A percentile compares a stretch with the other conserved stretches of the same genome.
Conservation (phyloP, 345 rosid species). For the Chamaenerion angustifolium region DNA sequence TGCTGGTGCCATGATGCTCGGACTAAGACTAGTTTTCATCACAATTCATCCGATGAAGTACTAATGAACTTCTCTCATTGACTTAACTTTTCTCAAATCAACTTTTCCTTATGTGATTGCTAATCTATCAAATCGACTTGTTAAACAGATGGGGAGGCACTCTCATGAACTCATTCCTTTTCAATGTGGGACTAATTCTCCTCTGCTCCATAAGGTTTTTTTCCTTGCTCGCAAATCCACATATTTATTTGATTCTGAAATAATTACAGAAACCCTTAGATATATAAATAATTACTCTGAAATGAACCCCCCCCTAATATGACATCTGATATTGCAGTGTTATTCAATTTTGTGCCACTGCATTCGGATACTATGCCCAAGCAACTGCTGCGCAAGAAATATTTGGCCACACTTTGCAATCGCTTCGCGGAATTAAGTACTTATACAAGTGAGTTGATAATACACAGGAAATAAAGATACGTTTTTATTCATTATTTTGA, state of each 20-base stretch:
- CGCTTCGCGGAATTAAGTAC: constrained; percentile 89
- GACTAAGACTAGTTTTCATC: constrained; percentile 73
- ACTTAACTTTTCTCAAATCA: not conserved
- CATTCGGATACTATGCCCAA: constrained; percentile 96
- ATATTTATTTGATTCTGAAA: no score
- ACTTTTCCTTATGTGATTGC: constrained; percentile 10
- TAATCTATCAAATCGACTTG: constrained; percentile 13
- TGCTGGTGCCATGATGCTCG: constrained; percentile 98
- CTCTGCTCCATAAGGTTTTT: constrained; percentile 83
- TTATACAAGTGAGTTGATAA: constrained; percentile 69
- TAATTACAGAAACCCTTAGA: no score
- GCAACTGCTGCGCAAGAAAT: constrained; percentile 99
- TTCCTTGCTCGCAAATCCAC: constrained; percentile 4
- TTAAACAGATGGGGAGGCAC: constrained; percentile 94
- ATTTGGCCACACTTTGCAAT: constrained; percentile 94
- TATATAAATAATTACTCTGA: no score
- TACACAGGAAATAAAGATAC: not conserved
- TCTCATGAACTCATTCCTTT: constrained; percentile 95
- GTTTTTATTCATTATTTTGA: not conserved
- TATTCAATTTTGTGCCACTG: constrained; percentile 87
- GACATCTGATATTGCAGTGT: constrained; percentile 42
- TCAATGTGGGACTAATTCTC: constrained; percentile 93
- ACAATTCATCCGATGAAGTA: constrained; percentile 99
- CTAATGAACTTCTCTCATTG: constrained; percentile 6
- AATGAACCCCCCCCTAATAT: no score